Conservation (phyloP, 108 stramenopile species). For the Craspedostauros australis region DNA sequence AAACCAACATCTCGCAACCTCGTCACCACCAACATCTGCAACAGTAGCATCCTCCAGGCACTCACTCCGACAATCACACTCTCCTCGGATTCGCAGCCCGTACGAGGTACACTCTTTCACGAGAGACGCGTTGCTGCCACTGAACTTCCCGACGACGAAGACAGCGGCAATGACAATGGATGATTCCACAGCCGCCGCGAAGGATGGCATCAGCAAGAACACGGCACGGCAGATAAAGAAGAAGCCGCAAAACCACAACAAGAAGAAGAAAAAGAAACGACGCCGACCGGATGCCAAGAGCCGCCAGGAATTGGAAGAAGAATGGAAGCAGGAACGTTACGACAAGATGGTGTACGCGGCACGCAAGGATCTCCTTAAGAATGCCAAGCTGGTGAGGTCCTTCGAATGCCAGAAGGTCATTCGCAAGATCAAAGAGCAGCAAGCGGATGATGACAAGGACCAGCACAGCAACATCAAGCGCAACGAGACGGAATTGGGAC, state of each 20-base stretch:
- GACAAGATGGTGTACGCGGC: constrained; percentile 36
- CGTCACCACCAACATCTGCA: no score
- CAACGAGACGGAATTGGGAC: neutral
- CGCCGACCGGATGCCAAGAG: neutral
- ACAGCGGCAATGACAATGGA: no score
- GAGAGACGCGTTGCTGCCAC: no score
- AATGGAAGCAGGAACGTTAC: constrained; percentile 39
- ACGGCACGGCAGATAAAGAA: no score
- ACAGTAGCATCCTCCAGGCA: no score
- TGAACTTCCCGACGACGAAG: no score
- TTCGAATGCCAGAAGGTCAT: constrained; percentile 63
- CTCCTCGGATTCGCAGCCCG: no score
- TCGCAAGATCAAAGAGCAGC: constrained; percentile 33
- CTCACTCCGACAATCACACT: no score
- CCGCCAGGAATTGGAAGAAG: neutral
- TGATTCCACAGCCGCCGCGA: no score
- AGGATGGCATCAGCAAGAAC: no score
- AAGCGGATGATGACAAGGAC: constrained; percentile 1
- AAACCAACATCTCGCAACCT: no score
- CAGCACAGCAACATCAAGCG: constrained; percentile 18
- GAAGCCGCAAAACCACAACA: neutral
- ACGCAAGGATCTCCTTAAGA: constrained; percentile 44
- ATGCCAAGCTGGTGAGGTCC: constrained; percentile 55
- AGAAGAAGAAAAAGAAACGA: neutral
- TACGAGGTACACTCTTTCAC: no score